phyloP scores from a whole-genome alignment of 2,329 filamentous ascomycete species.

The Curvularia sp. region DNA sequence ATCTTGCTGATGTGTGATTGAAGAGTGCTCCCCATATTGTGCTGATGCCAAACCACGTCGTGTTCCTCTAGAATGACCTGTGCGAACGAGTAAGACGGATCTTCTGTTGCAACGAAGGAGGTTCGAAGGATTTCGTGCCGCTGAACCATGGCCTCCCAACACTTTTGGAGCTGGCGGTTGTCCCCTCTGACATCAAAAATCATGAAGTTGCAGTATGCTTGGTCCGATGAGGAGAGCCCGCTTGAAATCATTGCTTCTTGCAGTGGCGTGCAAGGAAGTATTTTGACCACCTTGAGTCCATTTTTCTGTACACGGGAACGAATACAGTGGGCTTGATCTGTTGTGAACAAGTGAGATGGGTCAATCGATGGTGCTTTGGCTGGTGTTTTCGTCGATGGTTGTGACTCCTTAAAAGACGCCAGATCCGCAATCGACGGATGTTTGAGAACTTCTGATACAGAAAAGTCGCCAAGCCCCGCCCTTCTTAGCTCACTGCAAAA shows the following conservation, averaged over 20 bases:
- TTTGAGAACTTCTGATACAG: slow-evolving; percentile 74
- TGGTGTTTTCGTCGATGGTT: background rate
- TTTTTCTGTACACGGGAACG: slow-evolving; percentile 17
- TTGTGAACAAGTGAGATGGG: slow-evolving; percentile 23
- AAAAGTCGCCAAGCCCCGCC: slow-evolving; percentile 57
- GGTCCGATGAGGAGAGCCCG: slow-evolving; percentile 51
- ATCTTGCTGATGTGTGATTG: slow-evolving; percentile 52
- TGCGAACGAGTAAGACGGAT: slow-evolving; percentile 68
- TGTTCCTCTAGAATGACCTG: slow-evolving; percentile 71
- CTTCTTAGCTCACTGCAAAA: slow-evolving; percentile 66
- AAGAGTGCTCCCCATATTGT: slow-evolving; percentile 33
- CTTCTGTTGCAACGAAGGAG: slow-evolving; percentile 72
- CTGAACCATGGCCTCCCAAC: slow-evolving; percentile 68
- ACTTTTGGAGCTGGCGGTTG: slow-evolving; percentile 58
- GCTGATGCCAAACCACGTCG: slow-evolving; percentile 52
- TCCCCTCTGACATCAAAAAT: slow-evolving; percentile 66
- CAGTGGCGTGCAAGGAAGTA: slow-evolving; percentile 84
- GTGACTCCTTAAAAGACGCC: slow-evolving; percentile 36
- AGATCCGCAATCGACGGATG: slow-evolving; percentile 72
- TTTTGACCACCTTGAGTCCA: slow-evolving; percentile 55
- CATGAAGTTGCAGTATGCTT: slow-evolving; percentile 76
- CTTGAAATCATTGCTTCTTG: slow-evolving; percentile 87
- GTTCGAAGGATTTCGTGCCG: slow-evolving; percentile 82
- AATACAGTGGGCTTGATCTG: slow-evolving; percentile 26
- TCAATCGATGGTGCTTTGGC: background rate